phyloP scores from a whole-genome alignment of 345 rosid genomes.

The Brassica carinata region DNA sequence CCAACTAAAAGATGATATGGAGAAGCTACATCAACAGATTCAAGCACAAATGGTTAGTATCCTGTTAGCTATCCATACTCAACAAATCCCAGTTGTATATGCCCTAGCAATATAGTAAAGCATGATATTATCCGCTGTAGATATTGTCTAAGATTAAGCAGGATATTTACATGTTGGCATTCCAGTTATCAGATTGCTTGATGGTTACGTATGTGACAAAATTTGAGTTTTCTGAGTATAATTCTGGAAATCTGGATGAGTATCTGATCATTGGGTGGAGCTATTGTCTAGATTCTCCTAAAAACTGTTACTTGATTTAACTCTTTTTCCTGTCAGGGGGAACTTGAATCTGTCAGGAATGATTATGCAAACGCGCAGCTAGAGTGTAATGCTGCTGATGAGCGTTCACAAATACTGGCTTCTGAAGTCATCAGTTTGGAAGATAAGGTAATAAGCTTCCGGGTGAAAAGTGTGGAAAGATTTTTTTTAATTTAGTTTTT shows the following conservation, averaged over 20 bases:
- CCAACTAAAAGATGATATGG: conserved; percentile 92
- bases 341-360: conserved; percentile 73
- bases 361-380: conserved; percentile 77
- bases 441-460: conserved; percentile 75
- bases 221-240: neutral
- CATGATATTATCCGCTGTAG: conserved; percentile 7
- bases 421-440: conserved; percentile 97
- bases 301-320: conserved; percentile 15
- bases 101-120: neutral
- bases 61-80: neutral
- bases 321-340: conserved; percentile 55
- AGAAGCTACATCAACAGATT: conserved; percentile 76
- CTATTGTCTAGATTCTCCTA: conserved; percentile 5
- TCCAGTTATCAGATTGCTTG: conserved; percentile 1
- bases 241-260: neutral
- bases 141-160: conserved; percentile 6
- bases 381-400: conserved; percentile 92
- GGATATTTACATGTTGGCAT: neutral
- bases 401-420: conserved; percentile 88
- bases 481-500: conserved; percentile 2
- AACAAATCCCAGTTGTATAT: conserved; percentile 16
- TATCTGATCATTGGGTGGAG: conserved; percentile 1
- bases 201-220: neutral
- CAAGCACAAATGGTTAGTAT: conserved; percentile 72
- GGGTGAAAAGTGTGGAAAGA: conserved; percentile 20